Evolutionary conservation across 306 rosid species (phyloP), one percentile per base, ranked within the genome.

Genomic region (Carpinus fangiana): DNA sequence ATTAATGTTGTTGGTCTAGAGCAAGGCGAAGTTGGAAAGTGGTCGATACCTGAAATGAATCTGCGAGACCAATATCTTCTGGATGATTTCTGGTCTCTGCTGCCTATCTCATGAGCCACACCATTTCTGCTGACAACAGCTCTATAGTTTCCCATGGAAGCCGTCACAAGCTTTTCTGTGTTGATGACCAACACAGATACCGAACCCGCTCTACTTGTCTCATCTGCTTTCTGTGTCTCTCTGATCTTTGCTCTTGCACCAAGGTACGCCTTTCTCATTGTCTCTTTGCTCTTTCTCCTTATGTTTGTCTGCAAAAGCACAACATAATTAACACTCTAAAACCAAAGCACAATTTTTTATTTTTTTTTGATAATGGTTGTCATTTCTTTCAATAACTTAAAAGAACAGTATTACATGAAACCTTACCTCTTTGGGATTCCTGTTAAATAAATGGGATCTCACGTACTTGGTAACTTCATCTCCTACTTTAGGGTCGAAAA

Each of bases 81-180:
- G 4, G 67, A 16, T 8, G 80, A 59, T 57, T 82, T 78, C 11
- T 79, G 82, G 62, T 79, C 73, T 72, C 65, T 81, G 43, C 78
- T 68, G 51, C 81, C 64, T 48, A 81, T 78, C 61, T 82, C 84
- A 86, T 82, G 83, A 84, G 97, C 97, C 9, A 85, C 76, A 41
- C 98, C 98, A 82, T 91, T 83, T 89, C 87, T 91, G 73, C 96
- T 92, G 23, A 95, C 74, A 73, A 95, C 90, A 78, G 88, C 89
- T 79, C 87, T 87, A 31, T 89, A 95, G 59, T 88, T 84, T 34
- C 98, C 98, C 84, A 88, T 87, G 83, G 76, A 84, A 26, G 91
- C 92, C 38, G 90, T 80, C 41, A 92, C 96, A 57, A 95, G 90
- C 83, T 79, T 92, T 69, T 91, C 91, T 43, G 95, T 97, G 69